phyloP scores from a whole-genome alignment of 2,329 filamentous ascomycete genomes.

The Aspergillus cejpii region DNA sequence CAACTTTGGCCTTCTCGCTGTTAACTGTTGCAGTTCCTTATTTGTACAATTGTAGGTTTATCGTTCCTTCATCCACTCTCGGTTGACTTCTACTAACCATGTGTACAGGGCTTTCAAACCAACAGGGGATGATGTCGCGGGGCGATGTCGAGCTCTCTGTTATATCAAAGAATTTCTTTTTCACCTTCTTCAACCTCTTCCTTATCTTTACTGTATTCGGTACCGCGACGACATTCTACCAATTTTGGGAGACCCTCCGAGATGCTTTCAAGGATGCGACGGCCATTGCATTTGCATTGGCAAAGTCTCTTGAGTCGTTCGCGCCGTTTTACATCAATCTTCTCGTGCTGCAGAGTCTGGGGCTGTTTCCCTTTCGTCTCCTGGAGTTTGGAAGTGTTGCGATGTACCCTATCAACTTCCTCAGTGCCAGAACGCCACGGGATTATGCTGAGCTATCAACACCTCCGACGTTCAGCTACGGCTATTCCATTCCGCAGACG shows the following conservation, averaged over 20 bases:
- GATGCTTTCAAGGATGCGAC: slow-evolving; percentile 73
- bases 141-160: slow-evolving; percentile 90
- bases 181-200: slow-evolving; percentile 98
- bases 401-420: slow-evolving; percentile 71
- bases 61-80: neutral
- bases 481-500: slow-evolving; percentile 89
- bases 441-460: slow-evolving; percentile 77
- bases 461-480: slow-evolving; percentile 87
- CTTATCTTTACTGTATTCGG: slow-evolving; percentile 86
- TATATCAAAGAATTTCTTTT: slow-evolving; percentile 99
- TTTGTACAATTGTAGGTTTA: slow-evolving; percentile 70
- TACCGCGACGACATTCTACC: slow-evolving; percentile 67
- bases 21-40: slow-evolving; percentile 88
- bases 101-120: slow-evolving; percentile 62
- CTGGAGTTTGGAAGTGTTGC: slow-evolving; percentile 81
- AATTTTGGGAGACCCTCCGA: slow-evolving; percentile 57
- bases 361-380: slow-evolving; percentile 84
- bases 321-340: slow-evolving; percentile 87
- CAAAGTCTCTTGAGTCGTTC: slow-evolving; percentile 65
- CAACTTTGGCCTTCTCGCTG: slow-evolving; percentile 76
- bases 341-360: slow-evolving; percentile 88
- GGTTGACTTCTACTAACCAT: slow-evolving; percentile 8
- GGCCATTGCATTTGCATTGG: slow-evolving; percentile 67
- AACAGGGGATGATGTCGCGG: slow-evolving; percentile 90
- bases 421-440: slow-evolving; percentile 77